phyloP scores from a whole-genome alignment of 2,329 filamentous ascomycete species.

The Endoconidiophora polonica region DNA sequence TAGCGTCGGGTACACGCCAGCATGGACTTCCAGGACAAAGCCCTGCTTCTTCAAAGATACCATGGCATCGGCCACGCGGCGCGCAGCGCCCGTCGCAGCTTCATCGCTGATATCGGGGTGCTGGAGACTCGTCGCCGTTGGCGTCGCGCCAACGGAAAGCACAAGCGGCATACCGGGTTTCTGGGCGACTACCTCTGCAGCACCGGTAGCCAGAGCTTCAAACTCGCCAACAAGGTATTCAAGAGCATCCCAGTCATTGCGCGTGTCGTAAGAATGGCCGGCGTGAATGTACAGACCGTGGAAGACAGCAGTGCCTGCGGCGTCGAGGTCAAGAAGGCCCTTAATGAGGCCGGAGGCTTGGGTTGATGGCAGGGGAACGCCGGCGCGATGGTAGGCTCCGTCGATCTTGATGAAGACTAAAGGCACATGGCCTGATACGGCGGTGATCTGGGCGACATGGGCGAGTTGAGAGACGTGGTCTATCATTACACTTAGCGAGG shows the following conservation, averaged over 20 bases:
- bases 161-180: slow-evolving; percentile 24
- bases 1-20: slow-evolving; percentile 58
- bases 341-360: slow-evolving; percentile 30
- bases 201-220: slow-evolving; percentile 22
- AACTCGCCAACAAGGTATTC: slow-evolving; percentile 42
- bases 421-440: slow-evolving; percentile 29
- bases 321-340: slow-evolving; percentile 27
- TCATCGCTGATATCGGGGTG: slow-evolving; percentile 25
- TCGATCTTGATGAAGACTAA: slow-evolving; percentile 58
- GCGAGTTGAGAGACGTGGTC: slow-evolving; percentile 49
- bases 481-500: slow-evolving; percentile 46
- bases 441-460: slow-evolving; percentile 26
- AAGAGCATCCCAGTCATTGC: slow-evolving; percentile 38
- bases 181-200: neutral
- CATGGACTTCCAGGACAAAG: slow-evolving; percentile 47
- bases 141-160: slow-evolving; percentile 61
- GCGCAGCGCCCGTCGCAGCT: slow-evolving; percentile 19
- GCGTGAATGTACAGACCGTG: slow-evolving; percentile 58
- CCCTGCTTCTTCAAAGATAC: slow-evolving; percentile 20
- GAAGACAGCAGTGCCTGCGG: slow-evolving; percentile 25
- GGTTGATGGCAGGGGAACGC: slow-evolving; percentile 36
- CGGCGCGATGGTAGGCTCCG: slow-evolving; percentile 55
- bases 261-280: slow-evolving; percentile 50
- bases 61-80: slow-evolving; percentile 17
- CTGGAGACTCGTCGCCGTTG: slow-evolving; percentile 51